Conservation (phyloP, 2,329 filamentous ascomycete genomes). For the Hypoxylon sp. region DNA sequence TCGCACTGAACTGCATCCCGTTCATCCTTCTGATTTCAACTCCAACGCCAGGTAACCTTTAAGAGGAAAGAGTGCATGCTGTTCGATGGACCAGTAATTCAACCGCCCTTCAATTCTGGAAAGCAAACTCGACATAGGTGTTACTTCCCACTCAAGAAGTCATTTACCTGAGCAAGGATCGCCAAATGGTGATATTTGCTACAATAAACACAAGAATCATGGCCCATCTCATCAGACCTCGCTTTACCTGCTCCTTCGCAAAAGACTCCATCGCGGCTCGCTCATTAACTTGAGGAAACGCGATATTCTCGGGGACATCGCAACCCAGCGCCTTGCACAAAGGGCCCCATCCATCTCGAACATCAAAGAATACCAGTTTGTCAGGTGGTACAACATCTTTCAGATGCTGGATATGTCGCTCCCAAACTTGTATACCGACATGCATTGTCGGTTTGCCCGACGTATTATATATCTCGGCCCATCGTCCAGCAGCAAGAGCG, state of each 20-base stretch:
- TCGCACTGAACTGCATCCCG: neutral
- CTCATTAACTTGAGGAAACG: conserved; percentile 48
- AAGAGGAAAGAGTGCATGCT: neutral
- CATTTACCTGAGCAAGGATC: conserved; percentile 21
- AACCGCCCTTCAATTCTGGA: neutral
- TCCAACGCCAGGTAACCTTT: neutral
- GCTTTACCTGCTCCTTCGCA: conserved; percentile 43
- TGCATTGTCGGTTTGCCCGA: conserved; percentile 26
- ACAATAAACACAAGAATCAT: conserved; percentile 38
- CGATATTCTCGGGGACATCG: conserved; percentile 44
- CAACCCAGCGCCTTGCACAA: conserved; percentile 45
- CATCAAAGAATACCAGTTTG: conserved; percentile 49
- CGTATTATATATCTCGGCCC: conserved; percentile 45
- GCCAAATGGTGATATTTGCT: conserved; percentile 15
- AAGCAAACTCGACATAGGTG: neutral
- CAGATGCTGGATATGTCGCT: conserved; percentile 47
- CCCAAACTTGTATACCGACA: conserved; percentile 39
- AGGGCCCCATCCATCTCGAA: conserved; percentile 47
- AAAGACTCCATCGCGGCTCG: conserved; percentile 48
- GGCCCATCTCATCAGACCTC: conserved; percentile 42
- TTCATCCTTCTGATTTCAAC: neutral
- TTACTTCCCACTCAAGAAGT: neutral
- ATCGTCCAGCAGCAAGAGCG: conserved; percentile 42
- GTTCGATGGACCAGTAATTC: neutral
- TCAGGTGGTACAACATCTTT: conserved; percentile 46